Percentiles rank a stretch among this genome's conserved stretches.
Conservation (phyloP, 768 basidiomycete species). For the Tylopilus subfusipes region DNA sequence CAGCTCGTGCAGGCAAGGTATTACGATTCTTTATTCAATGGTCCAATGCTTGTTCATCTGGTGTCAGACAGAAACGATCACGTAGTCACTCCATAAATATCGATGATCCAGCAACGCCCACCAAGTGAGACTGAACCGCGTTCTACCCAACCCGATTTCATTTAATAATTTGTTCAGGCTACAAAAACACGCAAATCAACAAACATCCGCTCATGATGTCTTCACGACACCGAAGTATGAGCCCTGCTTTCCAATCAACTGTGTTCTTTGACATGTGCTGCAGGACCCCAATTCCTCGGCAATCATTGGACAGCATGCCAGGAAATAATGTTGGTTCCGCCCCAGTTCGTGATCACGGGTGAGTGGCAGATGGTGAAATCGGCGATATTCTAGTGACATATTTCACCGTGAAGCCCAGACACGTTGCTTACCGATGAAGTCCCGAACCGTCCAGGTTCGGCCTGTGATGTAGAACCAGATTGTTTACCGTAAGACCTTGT, state of each 20-base stretch:
- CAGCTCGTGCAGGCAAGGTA: conserved; percentile 18
- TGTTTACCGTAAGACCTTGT: conserved; percentile 17
- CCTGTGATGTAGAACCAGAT: conserved; percentile 13
- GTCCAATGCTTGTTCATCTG: neutral
- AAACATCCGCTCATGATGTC: neutral
- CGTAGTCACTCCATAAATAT: conserved; percentile 18
- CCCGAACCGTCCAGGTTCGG: neutral
- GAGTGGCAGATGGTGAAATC: neutral
- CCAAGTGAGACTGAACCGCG: conserved; percentile 22
- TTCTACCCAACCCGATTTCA: neutral
- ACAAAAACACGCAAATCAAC: conserved; percentile 2
- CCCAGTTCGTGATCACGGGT: conserved; percentile 9
- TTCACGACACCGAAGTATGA: conserved; percentile 10
- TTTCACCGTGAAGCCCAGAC: conserved; percentile 6
- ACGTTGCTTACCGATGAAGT: neutral
- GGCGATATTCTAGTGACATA: neutral
- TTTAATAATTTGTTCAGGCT: conserved; percentile 1
- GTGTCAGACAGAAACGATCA: conserved; percentile 23
- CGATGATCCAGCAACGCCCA: conserved; percentile 8
- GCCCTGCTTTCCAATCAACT: neutral
- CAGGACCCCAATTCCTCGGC: conserved; percentile 1
- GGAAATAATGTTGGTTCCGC: neutral
- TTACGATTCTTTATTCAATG: neutral
- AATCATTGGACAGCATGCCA: neutral
- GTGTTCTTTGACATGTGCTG: neutral